Conservation (phyloP, 2,329 filamentous ascomycete species). For the Aureobasidium subglaciale region DNA sequence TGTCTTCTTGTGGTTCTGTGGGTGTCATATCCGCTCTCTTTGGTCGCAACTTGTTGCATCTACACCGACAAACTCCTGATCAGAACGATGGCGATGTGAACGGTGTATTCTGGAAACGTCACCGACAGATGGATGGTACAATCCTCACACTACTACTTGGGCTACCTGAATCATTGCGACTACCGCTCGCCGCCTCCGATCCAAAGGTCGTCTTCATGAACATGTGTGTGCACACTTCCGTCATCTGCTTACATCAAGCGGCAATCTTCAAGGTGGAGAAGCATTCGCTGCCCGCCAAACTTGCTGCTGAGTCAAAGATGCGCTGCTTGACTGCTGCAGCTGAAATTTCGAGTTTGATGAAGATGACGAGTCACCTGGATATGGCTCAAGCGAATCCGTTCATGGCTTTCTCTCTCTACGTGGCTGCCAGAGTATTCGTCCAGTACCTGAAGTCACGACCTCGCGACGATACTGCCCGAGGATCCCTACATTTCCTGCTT, state of each 20-base stretch:
- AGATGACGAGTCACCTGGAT: slow-evolving; percentile 86
- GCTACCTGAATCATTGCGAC: slow-evolving; percentile 70
- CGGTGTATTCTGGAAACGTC: slow-evolving; percentile 91
- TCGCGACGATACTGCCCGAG: slow-evolving; percentile 68
- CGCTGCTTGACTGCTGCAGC: slow-evolving; percentile 89
- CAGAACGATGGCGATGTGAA: slow-evolving; percentile 78
- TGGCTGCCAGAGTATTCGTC: slow-evolving; percentile 90
- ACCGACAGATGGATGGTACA: slow-evolving; percentile 82
- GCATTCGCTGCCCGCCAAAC: slow-evolving; percentile 66
- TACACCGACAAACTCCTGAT: slow-evolving; percentile 67
- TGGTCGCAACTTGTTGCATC: slow-evolving; percentile 81
- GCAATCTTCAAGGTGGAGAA: slow-evolving; percentile 97
- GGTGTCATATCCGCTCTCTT: slow-evolving; percentile 83
- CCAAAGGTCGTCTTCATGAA: slow-evolving; percentile 89
- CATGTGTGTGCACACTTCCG: slow-evolving; percentile 94
- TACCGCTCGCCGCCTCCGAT: slow-evolving; percentile 67
- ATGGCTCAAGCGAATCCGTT: slow-evolving; percentile 92
- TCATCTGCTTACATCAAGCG: slow-evolving; percentile 95
- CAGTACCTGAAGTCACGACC: slow-evolving; percentile 94
- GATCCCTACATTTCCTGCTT: slow-evolving; percentile 83
- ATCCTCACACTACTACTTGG: slow-evolving; percentile 79
- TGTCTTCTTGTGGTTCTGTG: slow-evolving; percentile 74
- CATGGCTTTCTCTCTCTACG: slow-evolving; percentile 90
- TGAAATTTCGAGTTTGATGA: slow-evolving; percentile 92
- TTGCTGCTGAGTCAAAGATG: slow-evolving; percentile 84